Evolutionary conservation across 129 eudicot species (phyloP), one percentile per base, ranked within the genome.

Genomic region (Centaurea solstitialis): DNA sequence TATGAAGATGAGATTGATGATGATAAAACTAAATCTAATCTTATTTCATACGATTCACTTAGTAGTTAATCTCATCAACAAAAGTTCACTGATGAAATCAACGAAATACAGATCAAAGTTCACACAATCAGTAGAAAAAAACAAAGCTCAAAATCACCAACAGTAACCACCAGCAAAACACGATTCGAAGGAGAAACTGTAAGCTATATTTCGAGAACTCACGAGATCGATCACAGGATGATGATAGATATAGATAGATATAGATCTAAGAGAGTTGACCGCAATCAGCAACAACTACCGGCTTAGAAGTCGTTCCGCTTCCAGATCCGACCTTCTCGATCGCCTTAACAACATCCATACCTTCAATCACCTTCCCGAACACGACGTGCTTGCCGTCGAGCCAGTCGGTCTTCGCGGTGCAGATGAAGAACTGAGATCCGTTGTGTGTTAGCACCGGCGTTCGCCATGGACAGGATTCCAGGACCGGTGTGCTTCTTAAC

Each of bases 391-490:
- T 83, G 6, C 91, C 94, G 30, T 90, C 91, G 4, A 90, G 88
- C 95, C 94, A 90, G 26, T 41, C 80, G 0, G 94, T 86, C 76
- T 84, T 86, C 6, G 75, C 89, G 0, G 90, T 90, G 4, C 87
- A 84, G 7, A 90, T 88, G 77, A 90, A 88, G 71, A 90, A 90
- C 90, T 88, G 92, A 0, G 90, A 88, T 0, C 94, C 92, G 40
- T 87, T 90, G 4, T n/a, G 92, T 90, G 65, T 84, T 80, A 4
- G 94, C 88, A 7, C 94, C 90, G 4, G 91, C 79, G 79, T 90
- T 90, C 4, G 94, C 92, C 94, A 90, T 90, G 23, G 94, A 90
- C 6, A 90, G 80, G 15, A 90, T 64, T 20, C 92, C 94, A 23
- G 93, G 93, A 7, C 88, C 93, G 9, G 91, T 87, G 81, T 90